phyloP scores from a whole-genome alignment of 2,329 filamentous ascomycete genomes.

The Neocucurbitaria cava region DNA sequence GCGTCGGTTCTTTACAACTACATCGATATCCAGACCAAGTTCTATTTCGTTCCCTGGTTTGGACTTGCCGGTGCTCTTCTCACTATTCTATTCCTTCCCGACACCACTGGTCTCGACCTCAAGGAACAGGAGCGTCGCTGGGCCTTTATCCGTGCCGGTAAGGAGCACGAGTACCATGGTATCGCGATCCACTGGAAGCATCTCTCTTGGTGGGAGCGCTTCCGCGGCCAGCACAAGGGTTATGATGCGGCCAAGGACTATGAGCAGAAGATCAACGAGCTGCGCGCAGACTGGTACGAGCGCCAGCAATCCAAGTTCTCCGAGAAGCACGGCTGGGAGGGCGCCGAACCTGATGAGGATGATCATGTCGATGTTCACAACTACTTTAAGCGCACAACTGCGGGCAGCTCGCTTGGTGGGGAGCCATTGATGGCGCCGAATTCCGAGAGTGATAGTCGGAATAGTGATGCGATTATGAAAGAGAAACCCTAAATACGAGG shows the following conservation, averaged over 20 bases:
- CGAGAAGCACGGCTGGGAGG: conserved; percentile 37
- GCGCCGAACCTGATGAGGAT: conserved; percentile 39
- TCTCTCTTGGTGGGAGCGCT: conserved; percentile 85
- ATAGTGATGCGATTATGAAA: conserved; percentile 10
- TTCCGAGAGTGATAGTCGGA: conserved; percentile 6
- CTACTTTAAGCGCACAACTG: conserved; percentile 41
- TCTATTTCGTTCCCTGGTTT: conserved; percentile 95
- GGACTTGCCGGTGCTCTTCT: conserved; percentile 85
- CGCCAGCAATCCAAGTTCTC: conserved; percentile 61
- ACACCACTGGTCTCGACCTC: conserved; percentile 93
- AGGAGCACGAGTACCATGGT: conserved; percentile 85
- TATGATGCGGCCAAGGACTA: conserved; percentile 84
- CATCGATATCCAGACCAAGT: conserved; percentile 83
- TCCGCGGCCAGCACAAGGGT: conserved; percentile 76
- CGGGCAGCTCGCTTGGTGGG: conserved; percentile 12
- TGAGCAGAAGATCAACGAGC: conserved; percentile 83
- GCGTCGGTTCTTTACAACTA: conserved; percentile 95
- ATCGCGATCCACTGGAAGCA: conserved; percentile 91
- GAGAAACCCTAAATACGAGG: conserved; percentile 11
- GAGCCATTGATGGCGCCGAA: conserved; percentile 26
- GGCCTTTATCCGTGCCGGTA: conserved; percentile 81
- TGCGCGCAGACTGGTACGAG: conserved; percentile 65
- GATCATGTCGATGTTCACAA: conserved; percentile 41
- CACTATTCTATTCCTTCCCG: conserved; percentile 87
- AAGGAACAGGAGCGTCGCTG: conserved; percentile 97